Evolutionary conservation across 768 basidiomycete genomes (phyloP).

Genomic region (Pleurotus giganteus): DNA sequence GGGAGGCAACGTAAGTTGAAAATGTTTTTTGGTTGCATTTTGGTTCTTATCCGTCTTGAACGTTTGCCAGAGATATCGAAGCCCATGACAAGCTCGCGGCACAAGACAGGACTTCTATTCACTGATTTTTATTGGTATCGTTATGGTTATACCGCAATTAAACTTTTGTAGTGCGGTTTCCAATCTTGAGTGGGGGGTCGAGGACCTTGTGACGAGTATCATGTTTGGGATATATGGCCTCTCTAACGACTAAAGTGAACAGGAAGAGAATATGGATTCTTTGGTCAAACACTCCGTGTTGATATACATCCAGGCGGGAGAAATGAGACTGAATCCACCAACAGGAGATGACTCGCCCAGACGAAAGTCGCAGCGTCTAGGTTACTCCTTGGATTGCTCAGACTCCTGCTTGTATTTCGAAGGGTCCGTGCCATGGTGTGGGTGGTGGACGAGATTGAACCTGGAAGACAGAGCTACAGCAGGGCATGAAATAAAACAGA

Average conservation of each 20-base stretch:
- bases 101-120: slow-evolving; percentile 29
- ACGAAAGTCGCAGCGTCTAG: not conserved
- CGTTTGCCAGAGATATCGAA: slow-evolving; percentile 78
- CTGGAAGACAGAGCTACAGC: slow-evolving; percentile 37
- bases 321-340: too few species aligned
- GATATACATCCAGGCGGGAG: too few species aligned
- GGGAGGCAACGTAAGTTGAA: slow-evolving; percentile 67
- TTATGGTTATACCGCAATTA: not conserved
- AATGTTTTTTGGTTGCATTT: not conserved
- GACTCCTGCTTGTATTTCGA: slow-evolving; percentile 61
- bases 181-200: too few species aligned
- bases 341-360: too few species aligned
- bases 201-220: too few species aligned
- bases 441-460: slow-evolving; percentile 95
- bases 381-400: slow-evolving; percentile 25
- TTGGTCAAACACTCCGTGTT: too few species aligned
- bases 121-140: not conserved
- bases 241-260: too few species aligned
- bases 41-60: slow-evolving; percentile 2
- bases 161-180: too few species aligned
- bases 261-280: too few species aligned
- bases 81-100: slow-evolving; percentile 67
- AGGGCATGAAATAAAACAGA: not conserved
- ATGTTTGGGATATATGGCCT: too few species aligned
- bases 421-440: slow-evolving; percentile 80